These are phyloP conservation scores for Pythium oligandrum DNA, from an alignment of 352 stramenopile genomes.

Conservation along the genomic window DNA sequence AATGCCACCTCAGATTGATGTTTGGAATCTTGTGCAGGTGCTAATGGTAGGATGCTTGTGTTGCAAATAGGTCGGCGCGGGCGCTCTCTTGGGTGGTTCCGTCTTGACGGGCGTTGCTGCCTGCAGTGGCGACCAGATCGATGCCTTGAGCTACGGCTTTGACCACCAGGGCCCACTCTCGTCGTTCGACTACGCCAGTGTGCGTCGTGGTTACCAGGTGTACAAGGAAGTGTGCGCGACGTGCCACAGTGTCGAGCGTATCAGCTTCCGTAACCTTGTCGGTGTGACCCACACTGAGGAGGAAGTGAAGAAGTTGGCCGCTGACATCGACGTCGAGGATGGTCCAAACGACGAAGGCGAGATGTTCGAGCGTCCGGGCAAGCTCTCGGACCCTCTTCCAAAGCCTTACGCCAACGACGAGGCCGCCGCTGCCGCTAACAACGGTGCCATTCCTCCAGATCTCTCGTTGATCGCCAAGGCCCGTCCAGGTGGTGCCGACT, in stretches of 20 bases:
- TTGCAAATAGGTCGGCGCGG: conserved; percentile 49
- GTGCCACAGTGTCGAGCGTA: conserved; percentile 96
- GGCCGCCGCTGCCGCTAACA: conserved; percentile 95
- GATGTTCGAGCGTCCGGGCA: conserved; percentile 99
- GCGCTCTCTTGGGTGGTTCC: conserved; percentile 62
- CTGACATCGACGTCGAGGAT: conserved; percentile 95
- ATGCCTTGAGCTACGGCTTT: conserved; percentile 86
- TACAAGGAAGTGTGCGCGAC: conserved; percentile 98
- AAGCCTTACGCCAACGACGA: conserved; percentile 98
- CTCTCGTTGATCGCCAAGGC: conserved; percentile 98
- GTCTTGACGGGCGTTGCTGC: conserved; percentile 78
- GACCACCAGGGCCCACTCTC: conserved; percentile 80
- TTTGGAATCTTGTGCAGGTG: conserved; percentile 1
- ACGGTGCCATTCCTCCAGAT: conserved; percentile 96
- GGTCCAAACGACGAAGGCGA: conserved; percentile 97
- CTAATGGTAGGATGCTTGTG: not conserved
- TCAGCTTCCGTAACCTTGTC: conserved; percentile 98
- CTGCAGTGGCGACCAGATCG: conserved; percentile 85
- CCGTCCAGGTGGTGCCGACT: conserved; percentile 93
- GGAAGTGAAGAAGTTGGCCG: conserved; percentile 88
- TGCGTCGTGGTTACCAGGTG: conserved; percentile 98
- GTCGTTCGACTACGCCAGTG: conserved; percentile 89
- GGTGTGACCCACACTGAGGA: conserved; percentile 95
- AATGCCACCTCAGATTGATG: conserved; percentile 25
- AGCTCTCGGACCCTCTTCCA: conserved; percentile 94